Percentiles rank a stretch among this genome's conserved stretches.
Conservation (phyloP, 768 basidiomycete genomes). For the Erythrobasidium yunnanense region DNA sequence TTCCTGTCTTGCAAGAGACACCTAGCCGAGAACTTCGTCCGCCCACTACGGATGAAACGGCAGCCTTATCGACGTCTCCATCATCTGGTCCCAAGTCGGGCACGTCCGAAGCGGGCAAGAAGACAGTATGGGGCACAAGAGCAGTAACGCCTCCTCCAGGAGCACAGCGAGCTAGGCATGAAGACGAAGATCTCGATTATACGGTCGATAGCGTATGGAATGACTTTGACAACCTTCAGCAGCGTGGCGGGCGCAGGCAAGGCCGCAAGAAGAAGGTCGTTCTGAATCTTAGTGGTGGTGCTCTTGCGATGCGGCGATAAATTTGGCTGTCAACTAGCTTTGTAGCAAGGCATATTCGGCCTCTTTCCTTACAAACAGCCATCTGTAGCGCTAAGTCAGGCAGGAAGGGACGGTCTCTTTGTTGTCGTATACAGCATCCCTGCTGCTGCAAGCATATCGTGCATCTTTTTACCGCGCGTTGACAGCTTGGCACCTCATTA, state of each 20-base stretch:
- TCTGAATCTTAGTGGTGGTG: slow-evolving; percentile 29
- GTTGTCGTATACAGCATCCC: too few relatives aligned
- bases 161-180: not conserved
- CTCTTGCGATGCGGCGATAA: slow-evolving; percentile 1
- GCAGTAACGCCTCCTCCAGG: not conserved
- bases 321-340: too few relatives aligned
- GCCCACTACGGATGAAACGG: not conserved
- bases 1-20: slow-evolving; percentile 18
- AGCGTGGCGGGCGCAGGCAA: slow-evolving; percentile 19
- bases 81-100: not conserved
- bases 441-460: too few relatives aligned
- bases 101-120: not conserved
- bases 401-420: too few relatives aligned
- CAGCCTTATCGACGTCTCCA: slow-evolving; percentile 2
- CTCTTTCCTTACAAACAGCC: too few relatives aligned
- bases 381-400: too few relatives aligned
- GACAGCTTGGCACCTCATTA: too few relatives aligned
- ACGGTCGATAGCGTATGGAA: slow-evolving; percentile 9
- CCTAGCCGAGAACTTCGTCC: not conserved
- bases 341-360: too few relatives aligned
- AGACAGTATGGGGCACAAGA: slow-evolving; percentile 30
- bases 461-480: too few relatives aligned
- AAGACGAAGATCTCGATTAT: not conserved
- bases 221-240: slow-evolving; percentile 16
- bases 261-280: slow-evolving; percentile 28